Base-by-base conservation (phyloP, 1,284 basidiomycete species). In the Melanopsichium pennsylvanicum region DNA sequence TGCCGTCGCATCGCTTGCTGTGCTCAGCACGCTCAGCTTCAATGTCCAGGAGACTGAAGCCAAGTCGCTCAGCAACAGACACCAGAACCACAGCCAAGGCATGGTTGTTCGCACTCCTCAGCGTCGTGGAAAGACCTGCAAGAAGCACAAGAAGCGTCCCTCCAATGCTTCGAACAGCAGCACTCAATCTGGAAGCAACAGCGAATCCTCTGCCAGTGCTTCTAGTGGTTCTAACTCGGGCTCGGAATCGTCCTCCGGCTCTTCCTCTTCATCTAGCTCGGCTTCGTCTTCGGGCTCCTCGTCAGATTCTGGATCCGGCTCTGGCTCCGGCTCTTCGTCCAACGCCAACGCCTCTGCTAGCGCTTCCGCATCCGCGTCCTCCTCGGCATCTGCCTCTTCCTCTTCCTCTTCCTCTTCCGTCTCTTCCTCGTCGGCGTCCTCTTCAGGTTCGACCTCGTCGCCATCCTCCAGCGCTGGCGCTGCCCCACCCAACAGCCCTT, bases 1-100 rank as follows among this genome's bases (percentile, higher is more conserved):
- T 31, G 41, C 52, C 37, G 52, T 61, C 29, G 64, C 58, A 19
- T 51, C 44, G 32, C 57, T 68, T 31, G 64, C 58, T 16, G 42
- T 68, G 38, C 52, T 68, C 31, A 48, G 58, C 49, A 48, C 41
- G 21, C 44, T 61, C 16, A 50, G 58, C 48, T 57, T 49, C 33
- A 47, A 35, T 40, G 45, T 48, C 39, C 57, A 37, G 22, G 42
- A 45, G 52, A 48, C 45, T 18, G 39, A 61, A n/a, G 64, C 64
- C 39, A 68, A 58, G 58, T 48, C 57, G 48, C 57, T 68, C 42
- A 68, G 64, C 58, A 61, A 56, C 54, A 38, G 64, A 25, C 52
- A 68, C 32, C 44, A 37, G 5, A 12, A 57, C 25, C 42, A 48
- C 46, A 23, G 22, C 21, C 43, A 45, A 10, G 48, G 21, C 21